A percentile compares a stretch with the other conserved stretches of the same genome.
Evolutionary conservation across 345 rosid genomes (phyloP).

Genomic region (Salix arbutifolia): DNA sequence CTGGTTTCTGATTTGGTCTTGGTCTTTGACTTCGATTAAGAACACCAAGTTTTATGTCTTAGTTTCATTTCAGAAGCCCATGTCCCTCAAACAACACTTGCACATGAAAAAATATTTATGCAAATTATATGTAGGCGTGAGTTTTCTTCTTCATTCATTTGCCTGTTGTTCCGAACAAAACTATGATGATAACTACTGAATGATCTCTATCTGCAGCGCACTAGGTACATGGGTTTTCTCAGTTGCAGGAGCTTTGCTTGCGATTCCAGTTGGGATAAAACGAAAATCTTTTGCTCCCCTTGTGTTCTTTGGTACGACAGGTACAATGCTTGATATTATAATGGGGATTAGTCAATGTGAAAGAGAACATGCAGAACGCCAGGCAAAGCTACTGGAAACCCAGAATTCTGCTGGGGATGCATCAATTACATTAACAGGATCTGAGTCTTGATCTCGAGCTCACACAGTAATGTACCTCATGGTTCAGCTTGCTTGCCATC

Average conservation of each 20-base stretch:
- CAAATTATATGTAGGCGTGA: no score
- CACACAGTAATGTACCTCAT: not conserved
- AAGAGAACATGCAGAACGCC: conserved; percentile 96
- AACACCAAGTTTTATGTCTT: not conserved
- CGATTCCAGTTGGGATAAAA: conserved; percentile 89
- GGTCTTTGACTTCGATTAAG: no score
- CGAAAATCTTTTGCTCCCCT: conserved; percentile 84
- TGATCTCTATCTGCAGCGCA: conserved; percentile 50
- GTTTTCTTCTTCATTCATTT: not conserved
- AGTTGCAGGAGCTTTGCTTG: conserved; percentile 73
- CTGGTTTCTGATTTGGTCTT: not conserved
- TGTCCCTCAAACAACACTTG: not conserved
- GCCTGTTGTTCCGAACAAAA: not conserved
- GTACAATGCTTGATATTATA: conserved; percentile 91
- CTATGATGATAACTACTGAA: not conserved
- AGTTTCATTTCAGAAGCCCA: not conserved
- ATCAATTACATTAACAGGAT: conserved; percentile 18
- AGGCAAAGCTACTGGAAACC: conserved; percentile 71
- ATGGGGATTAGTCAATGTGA: conserved; percentile 85
- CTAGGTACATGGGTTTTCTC: conserved; percentile 96
- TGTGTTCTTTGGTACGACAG: conserved; percentile 93
- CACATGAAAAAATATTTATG: not conserved
- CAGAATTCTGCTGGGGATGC: conserved; percentile 39
- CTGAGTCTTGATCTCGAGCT: conserved; percentile 1
- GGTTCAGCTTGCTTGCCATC: not conserved